Base-by-base conservation (phyloP, 192 early-diverging fungal species). In the Coemansia sp. region DNA sequence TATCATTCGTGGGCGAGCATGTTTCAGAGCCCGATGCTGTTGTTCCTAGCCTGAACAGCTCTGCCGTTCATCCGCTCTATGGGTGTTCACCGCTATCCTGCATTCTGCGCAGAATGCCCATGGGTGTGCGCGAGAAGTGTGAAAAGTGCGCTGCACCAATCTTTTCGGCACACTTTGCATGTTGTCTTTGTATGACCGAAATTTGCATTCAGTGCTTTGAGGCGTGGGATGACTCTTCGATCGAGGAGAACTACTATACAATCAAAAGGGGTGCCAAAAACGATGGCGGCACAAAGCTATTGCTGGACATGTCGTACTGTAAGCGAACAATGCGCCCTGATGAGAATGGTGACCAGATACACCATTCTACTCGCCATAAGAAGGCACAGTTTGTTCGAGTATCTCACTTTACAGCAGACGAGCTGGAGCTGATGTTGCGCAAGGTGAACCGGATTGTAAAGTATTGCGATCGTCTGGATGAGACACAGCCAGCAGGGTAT, bases 361-460 rank as follows among this genome's bases (percentile, higher is more conserved):
- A 47, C 13, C 55, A 72, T 43, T 45, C 37, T 9, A 62, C 59
- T 13, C 49, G 48, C 11, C 70, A 72, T 51, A 61, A 57, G 27
- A 72, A 66, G 24, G 17, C 22, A 9, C 70, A 72, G 55, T 72
- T 72, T 59, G 45, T 72, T 15, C 59, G 70, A 3, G 55, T 66
- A 18, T 72, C 70, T 14, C 59, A 72, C 33, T 72, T 59, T 23
- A 66, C 40, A 13, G 59, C 66, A n/a, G 49, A 18, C 43, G 70
- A 72, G 59, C 50, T 72, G 14, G 70, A 66, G 44, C 53, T 72
- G 59, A 72, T 72, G 70, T 39, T 72, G 52, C 46, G 57, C 49
- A 72, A 72, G 52, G 64, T 56, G 14, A 72, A 72, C 59, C 48
- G 56, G 25, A 59, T 72, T 24, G 70, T 66, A 9, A 49, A 61